phyloP scores from a whole-genome alignment of 139 green algal genomes.

The Chlorella sp. region DNA sequence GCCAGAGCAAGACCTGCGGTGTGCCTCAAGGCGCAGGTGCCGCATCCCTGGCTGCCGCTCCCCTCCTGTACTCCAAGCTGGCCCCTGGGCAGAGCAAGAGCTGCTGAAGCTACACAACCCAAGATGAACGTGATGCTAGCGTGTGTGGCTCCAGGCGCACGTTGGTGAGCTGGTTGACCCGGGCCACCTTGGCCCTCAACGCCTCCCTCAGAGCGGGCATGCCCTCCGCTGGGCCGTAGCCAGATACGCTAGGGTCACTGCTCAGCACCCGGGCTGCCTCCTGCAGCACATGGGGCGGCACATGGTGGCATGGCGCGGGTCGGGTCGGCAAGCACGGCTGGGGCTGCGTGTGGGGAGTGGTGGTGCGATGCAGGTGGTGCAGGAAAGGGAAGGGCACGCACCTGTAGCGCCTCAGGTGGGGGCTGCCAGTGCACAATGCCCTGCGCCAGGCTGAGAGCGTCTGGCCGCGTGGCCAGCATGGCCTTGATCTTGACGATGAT shows the following conservation, averaged over 20 bases:
- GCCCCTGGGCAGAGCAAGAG: too few species aligned
- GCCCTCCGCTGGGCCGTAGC: conserved; percentile 73
- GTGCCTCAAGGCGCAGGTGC: too few species aligned
- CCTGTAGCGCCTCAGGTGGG: background rate
- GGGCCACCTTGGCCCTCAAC: conserved; percentile 66
- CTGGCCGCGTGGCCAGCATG: conserved; percentile 36
- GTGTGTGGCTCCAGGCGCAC: conserved; percentile 2
- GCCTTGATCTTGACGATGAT: conserved; percentile 66
- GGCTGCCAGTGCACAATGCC: conserved; percentile 61
- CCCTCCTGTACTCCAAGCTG: too few species aligned
- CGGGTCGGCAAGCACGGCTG: too few species aligned
- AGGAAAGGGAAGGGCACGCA: background rate
- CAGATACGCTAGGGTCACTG: background rate
- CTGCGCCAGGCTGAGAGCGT: conserved; percentile 63
- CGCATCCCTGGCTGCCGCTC: too few species aligned
- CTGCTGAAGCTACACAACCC: too few species aligned
- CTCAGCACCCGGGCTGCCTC: conserved; percentile 6
- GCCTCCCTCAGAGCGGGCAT: conserved; percentile 62
- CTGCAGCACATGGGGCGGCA: conserved; percentile 6
- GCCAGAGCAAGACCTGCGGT: too few species aligned
- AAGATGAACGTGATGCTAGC: too few species aligned
- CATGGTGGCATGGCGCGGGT: too few species aligned
- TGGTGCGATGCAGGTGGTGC: too few species aligned
- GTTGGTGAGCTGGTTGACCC: conserved; percentile 57
- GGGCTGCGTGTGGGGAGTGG: too few species aligned